Base-by-base conservation (phyloP, 192 early-diverging fungal genomes). In the Backusella parvicylindrica region DNA sequence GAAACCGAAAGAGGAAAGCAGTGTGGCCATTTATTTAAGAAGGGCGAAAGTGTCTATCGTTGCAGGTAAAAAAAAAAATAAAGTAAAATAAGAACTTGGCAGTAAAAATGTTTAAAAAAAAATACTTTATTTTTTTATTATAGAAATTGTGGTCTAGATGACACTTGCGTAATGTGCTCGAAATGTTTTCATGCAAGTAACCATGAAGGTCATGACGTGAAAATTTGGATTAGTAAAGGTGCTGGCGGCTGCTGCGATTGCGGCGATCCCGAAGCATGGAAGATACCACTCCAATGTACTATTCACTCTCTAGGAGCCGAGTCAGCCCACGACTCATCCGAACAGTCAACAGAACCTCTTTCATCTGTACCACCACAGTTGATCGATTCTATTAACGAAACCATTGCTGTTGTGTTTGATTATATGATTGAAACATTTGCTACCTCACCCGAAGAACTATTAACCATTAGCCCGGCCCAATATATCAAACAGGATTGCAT, bases 191-290 rank as follows among this genome's bases (percentile, higher is more conserved):
- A 93, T 78, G 94, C 91, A 8, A 93, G 94, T 0, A 88, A 97
- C 79, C 98, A 99, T 80, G 89, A 92, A 47, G 95, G 95, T 33
- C 98, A 99, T 72, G 95, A 98, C 75, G 93, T 94, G 1, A 92
- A 90, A 38, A 97, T 99, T 79, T 90, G 88, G 36, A 88, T 98
- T 21, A 93, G 93, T 64, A 84, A 87, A 53, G 92, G 93, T 9
- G 87, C 85, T 8, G 96, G 96, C 33, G 98, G 98, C 1, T 99
- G 95, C 83, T 99, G 98, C 82, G 98, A 99, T 82, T 99, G 98
- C 80, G 97, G 96, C 35, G 98, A 99, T 78, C 86, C 91, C 2
- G 97, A 98, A 83, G 98, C 97, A 37, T 98, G 96, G 96, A 92
- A 91, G 73, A 85, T 94, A 15, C 91, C 91, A n/a, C 81, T 96